Evolutionary conservation across 441 rosid genomes (phyloP).

Genomic region (Daphne laureola): DNA sequence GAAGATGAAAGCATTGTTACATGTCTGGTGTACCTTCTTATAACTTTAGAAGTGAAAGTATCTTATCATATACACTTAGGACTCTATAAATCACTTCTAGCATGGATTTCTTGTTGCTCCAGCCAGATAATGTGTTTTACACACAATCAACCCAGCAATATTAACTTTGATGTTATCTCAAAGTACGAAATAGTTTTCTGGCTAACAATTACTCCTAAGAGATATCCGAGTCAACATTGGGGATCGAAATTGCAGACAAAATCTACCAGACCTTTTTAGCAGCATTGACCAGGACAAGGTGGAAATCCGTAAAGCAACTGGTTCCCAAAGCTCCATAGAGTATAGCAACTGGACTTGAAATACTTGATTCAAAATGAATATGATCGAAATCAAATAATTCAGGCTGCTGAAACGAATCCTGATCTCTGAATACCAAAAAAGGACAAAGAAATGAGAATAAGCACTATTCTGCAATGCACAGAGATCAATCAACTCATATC

Average conservation of each 20-base stretch:
- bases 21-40: no score
- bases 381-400: slow-evolving; percentile 94
- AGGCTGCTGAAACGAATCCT: slow-evolving; percentile 69
- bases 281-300: slow-evolving; percentile 57
- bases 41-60: no score
- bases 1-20: no score
- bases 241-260: background rate
- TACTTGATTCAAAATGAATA: slow-evolving; percentile 57
- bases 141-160: no score
- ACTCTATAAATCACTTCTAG: no score
- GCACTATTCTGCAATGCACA: slow-evolving; percentile 10
- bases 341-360: slow-evolving; percentile 61
- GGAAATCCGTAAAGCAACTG: slow-evolving; percentile 78
- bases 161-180: no score
- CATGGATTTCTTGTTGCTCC: no score
- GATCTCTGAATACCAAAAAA: slow-evolving; percentile 39
- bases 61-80: no score
- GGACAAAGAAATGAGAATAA: slow-evolving; percentile 11
- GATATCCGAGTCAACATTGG: no score
- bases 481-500: slow-evolving; percentile 5
- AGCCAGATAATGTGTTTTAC: no score
- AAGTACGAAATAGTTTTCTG: no score
- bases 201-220: no score
- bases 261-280: slow-evolving; percentile 53
- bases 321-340: slow-evolving; percentile 96